Evolutionary conservation across 1,139 yeast genomes (phyloP).

Genomic region (Saccharomycopsis hybrid): DNA sequence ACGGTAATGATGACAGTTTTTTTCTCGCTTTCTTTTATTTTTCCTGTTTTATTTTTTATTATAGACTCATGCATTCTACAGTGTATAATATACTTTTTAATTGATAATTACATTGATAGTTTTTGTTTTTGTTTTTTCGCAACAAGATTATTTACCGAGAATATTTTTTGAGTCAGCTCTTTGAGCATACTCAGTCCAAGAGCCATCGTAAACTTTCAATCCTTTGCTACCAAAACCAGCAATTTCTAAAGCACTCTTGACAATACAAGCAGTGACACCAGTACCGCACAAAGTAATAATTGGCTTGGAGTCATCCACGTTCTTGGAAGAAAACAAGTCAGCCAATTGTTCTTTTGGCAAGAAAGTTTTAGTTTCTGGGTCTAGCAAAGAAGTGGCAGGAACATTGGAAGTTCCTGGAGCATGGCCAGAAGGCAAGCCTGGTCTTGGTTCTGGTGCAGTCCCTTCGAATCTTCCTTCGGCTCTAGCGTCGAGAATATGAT

Average conservation of each 20-base stretch:
- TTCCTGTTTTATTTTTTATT: neutral
- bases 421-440: conserved; percentile 85
- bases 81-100: too few relatives aligned
- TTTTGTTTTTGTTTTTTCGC: too few relatives aligned
- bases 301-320: conserved; percentile 45
- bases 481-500: conserved; percentile 74
- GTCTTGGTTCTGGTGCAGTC: conserved; percentile 76
- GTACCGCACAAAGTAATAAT: conserved; percentile 90
- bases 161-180: conserved; percentile 23
- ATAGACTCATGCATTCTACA: neutral
- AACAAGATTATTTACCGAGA: neutral
- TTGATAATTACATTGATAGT: neutral
- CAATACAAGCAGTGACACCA: conserved; percentile 87
- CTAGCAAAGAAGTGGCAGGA: conserved; percentile 62
- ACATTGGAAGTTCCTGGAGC: conserved; percentile 74
- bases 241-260: conserved; percentile 62
- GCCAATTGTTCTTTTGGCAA: conserved; percentile 41
- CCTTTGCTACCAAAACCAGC: conserved; percentile 43
- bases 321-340: conserved; percentile 36
- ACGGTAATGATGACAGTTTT: too few relatives aligned
- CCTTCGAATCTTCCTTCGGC: conserved; percentile 72
- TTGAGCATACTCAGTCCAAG: conserved; percentile 66
- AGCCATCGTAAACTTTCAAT: conserved; percentile 81
- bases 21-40: neutral
- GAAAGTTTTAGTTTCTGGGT: conserved; percentile 41